Conservation (phyloP, 805 yeast genomes). For the Ogataea paraovalis region DNA sequence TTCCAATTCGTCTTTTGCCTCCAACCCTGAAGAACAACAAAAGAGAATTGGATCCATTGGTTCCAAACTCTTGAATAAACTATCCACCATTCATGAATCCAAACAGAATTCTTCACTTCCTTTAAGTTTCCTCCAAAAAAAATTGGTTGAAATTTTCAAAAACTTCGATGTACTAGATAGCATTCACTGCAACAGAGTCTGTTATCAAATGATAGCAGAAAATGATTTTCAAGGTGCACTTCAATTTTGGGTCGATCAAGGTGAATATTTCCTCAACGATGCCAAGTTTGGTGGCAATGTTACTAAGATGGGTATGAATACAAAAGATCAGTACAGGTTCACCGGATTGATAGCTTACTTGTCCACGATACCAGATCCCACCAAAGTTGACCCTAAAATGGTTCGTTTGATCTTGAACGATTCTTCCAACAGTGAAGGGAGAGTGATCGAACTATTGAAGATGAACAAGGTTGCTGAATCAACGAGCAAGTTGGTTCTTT, state of each 20-base stretch:
- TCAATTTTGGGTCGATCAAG: constrained; percentile 25
- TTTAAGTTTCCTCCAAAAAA: constrained; percentile 5
- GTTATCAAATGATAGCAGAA: constrained; percentile 21
- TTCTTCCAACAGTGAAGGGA: neutral
- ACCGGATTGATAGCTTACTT: constrained; percentile 8
- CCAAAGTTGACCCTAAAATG: neutral
- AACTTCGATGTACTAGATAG: constrained; percentile 20
- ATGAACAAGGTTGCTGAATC: constrained; percentile 5
- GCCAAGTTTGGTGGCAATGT: neutral
- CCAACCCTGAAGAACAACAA: neutral
- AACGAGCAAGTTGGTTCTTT: constrained; percentile 4
- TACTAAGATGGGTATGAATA: neutral
- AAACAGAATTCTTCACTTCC: neutral
- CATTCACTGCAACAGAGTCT: constrained; percentile 26
- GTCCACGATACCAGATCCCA: neutral
- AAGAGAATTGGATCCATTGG: neutral
- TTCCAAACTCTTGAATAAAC: neutral
- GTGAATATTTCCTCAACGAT: constrained; percentile 19
- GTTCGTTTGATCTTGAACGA: neutral
- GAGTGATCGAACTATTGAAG: neutral
- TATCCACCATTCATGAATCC: neutral
- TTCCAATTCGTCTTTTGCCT: too few relatives aligned
- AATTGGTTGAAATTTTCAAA: constrained; percentile 17
- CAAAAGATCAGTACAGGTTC: constrained; percentile 8
- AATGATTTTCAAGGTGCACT: constrained; percentile 24